phyloP scores from a whole-genome alignment of 2,329 filamentous ascomycete genomes.

The Aspergillus carbonarius region DNA sequence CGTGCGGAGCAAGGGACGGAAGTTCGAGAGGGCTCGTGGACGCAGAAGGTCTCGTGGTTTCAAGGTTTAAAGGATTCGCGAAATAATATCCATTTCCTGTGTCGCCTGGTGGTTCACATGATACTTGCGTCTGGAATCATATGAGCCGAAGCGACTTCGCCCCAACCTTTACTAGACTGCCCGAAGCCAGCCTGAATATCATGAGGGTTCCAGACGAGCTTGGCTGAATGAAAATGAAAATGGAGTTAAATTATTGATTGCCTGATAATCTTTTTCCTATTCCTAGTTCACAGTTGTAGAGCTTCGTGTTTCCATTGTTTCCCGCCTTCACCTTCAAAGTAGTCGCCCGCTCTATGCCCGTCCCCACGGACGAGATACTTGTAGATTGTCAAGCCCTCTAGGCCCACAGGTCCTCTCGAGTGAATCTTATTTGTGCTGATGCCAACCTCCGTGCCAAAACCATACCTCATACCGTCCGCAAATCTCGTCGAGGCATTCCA shows the following conservation, averaged over 20 bases:
- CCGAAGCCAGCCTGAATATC: not conserved
- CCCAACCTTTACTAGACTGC: not conserved
- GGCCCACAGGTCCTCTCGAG: conserved; percentile 83
- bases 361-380: conserved; percentile 87
- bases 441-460: conserved; percentile 96
- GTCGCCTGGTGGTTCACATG: not conserved
- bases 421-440: conserved; percentile 99
- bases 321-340: conserved; percentile 55
- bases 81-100: not conserved
- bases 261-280: not conserved
- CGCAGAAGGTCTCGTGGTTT: conserved; percentile 98
- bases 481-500: conserved; percentile 96
- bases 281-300: conserved; percentile 32
- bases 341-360: conserved; percentile 78
- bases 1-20: conserved; percentile 97
- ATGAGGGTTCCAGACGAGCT: conserved; percentile 14
- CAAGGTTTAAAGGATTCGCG: conserved; percentile 80
- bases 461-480: conserved; percentile 94
- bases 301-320: conserved; percentile 58
- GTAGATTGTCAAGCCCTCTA: conserved; percentile 95
- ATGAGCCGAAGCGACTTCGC: not conserved
- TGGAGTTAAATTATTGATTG: conserved; percentile 6
- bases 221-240: conserved; percentile 19
- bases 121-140: not conserved
- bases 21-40: conserved; percentile 99